Percentiles rank a stretch among this genome's conserved stretches.
Conservation (phyloP, 129 eudicot species). For the Rutidosis leptorrhynchoides region DNA sequence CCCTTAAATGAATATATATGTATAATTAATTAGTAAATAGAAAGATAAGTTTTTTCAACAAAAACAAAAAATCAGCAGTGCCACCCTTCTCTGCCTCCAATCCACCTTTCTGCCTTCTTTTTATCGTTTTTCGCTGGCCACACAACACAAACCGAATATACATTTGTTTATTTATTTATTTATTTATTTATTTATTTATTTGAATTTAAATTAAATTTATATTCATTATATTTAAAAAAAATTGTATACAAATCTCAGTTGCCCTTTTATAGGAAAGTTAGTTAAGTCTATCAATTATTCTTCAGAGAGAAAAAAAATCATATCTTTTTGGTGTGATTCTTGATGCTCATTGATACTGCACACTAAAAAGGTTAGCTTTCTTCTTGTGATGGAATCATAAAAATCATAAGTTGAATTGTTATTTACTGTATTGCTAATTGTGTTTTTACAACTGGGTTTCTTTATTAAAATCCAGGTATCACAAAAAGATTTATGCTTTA, state of each 20-base stretch:
- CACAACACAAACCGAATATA: slow-evolving; percentile 16
- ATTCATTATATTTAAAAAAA: no score
- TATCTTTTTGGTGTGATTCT: not conserved
- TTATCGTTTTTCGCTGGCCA: slow-evolving; percentile 15
- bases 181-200: not conserved
- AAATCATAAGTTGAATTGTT: not conserved
- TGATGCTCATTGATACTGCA: slow-evolving; percentile 21
- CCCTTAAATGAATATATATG: no score
- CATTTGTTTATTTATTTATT: not conserved
- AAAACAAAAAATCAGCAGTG: slow-evolving; percentile 13
- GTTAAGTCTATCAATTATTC: slow-evolving; percentile 29
- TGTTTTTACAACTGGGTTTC: not conserved
- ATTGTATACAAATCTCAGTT: slow-evolving; percentile 17
- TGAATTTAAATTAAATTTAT: not conserved
- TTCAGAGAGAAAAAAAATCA: not conserved
- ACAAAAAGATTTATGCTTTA: not conserved
- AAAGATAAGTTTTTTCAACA: not conserved
- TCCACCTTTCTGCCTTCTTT: slow-evolving; percentile 19
- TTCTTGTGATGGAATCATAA: not conserved
- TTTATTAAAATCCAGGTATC: slow-evolving; percentile 22
- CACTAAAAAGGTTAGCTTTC: slow-evolving; percentile 17
- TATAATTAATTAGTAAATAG: no score
- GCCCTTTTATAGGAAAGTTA: slow-evolving; percentile 15
- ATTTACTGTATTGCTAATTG: not conserved
- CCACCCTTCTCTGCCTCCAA: slow-evolving; percentile 31